Percentiles rank a stretch among this genome's conserved stretches.
These are phyloP conservation scores for Suhomyces sp. DNA, from an alignment of 805 yeast genomes.

Conservation along the genomic window DNA sequence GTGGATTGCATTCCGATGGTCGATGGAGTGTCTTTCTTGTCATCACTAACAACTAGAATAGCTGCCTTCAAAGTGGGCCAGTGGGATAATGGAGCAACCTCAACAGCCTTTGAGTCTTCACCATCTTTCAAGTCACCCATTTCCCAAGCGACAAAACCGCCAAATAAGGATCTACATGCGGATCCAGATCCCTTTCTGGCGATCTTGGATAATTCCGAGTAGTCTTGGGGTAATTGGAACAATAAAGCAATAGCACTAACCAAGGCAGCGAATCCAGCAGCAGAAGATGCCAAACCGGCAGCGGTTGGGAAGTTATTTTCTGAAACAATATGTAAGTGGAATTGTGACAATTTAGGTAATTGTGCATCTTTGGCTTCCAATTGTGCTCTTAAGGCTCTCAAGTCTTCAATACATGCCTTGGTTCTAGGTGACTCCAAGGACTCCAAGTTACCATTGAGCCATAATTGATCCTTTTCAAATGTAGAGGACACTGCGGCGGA, in stretches of 20 bases:
- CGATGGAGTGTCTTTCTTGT: slow-evolving; percentile 90
- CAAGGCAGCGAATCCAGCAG: slow-evolving; percentile 97
- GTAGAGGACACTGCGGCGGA: slow-evolving; percentile 70
- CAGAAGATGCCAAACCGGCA: slow-evolving; percentile 96
- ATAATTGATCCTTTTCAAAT: slow-evolving; percentile 65
- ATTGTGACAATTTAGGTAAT: slow-evolving; percentile 61
- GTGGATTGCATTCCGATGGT: slow-evolving; percentile 97
- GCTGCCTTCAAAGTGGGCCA: slow-evolving; percentile 94
- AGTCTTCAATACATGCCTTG: slow-evolving; percentile 71
- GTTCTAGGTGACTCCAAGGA: slow-evolving; percentile 63
- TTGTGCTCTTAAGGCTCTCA: slow-evolving; percentile 63
- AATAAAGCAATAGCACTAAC: slow-evolving; percentile 85
- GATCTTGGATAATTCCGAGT: slow-evolving; percentile 83
- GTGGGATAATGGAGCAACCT: slow-evolving; percentile 77
- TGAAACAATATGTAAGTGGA: slow-evolving; percentile 76
- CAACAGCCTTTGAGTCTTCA: slow-evolving; percentile 91
- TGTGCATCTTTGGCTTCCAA: slow-evolving; percentile 56
- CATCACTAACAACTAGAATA: slow-evolving; percentile 88
- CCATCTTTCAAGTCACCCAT: slow-evolving; percentile 82
- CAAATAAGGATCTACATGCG: slow-evolving; percentile 95
- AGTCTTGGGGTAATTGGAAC: slow-evolving; percentile 79
- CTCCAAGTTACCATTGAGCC: slow-evolving; percentile 85
- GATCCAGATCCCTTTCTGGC: slow-evolving; percentile 99
- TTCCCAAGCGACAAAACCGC: slow-evolving; percentile 99
- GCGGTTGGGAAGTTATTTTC: slow-evolving; percentile 99